Percentiles rank a stretch among this genome's conserved stretches.
Evolutionary conservation across 164 flowering plant species (phyloP).

Genomic region (Amborella trichopoda): DNA sequence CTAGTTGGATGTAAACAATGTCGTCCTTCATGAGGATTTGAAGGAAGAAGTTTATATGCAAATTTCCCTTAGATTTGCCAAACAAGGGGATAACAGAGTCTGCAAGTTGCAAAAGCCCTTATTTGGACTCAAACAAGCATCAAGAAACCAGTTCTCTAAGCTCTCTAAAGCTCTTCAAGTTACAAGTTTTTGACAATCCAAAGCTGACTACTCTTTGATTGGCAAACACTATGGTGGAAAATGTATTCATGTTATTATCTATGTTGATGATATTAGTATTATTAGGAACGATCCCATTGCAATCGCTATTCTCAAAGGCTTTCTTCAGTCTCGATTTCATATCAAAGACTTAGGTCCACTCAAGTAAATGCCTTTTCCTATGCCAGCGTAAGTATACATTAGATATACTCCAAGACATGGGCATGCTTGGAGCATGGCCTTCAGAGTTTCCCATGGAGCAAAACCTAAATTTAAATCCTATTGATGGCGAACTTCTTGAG

Average conservation of each 20-base stretch:
- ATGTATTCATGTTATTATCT: neutral
- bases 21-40: neutral
- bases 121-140: neutral
- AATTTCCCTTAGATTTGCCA: neutral
- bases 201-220: neutral
- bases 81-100: neutral
- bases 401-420: neutral
- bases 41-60: slow-evolving; percentile 4
- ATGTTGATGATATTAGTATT: neutral
- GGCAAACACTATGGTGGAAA: no score
- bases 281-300: neutral
- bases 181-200: neutral
- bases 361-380: neutral
- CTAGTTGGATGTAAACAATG: slow-evolving; percentile 5
- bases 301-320: neutral
- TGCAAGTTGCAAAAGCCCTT: neutral
- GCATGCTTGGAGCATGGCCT: neutral
- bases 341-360: neutral
- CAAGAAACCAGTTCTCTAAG: neutral
- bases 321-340: neutral
- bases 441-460: neutral
- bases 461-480: neutral
- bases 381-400: neutral
- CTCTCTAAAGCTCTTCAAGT: neutral
- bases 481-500: neutral